Base-by-base conservation (phyloP, 306 rosid species). In the Quercus mongolica region DNA sequence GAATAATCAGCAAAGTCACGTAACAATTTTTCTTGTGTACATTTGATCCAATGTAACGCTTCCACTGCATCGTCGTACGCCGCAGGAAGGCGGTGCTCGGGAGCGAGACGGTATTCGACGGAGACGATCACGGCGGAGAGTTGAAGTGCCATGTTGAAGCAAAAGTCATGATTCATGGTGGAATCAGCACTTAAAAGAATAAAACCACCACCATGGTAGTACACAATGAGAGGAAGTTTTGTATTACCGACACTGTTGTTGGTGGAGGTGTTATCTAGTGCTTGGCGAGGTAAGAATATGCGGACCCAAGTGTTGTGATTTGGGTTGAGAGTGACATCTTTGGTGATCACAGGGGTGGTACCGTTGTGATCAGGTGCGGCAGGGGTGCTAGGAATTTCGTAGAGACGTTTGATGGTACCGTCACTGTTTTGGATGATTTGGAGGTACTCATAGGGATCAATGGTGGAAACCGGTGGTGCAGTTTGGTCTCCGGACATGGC, bases 181-280 rank as follows among this genome's bases (percentile, higher is more conserved):
- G 90, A 73, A 4, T 90, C 74, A 5, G 89, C 89, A 30, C 89
- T 82, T 4, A 33, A 64, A 5, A 70, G 56, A 28, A 88, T 49
- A 76, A 90, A 88, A 3, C 86, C 91, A 4, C 91, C 91, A 1
- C 90, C 94, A 12, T 86, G 91, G 83, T 69, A 80, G 82, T 70
- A 88, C 12, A 87, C 56, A 4, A 86, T 0, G 0, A 90, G 54
- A 0, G 94, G 90, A 1, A 82, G 84, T 44, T 84, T 87, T 23
- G 4, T 51, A 6, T 38, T 38, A 38, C 46, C 46, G 46, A 38
- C 46, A 38, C 74, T 1, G 17, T 49, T 49, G 54, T 13, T 49
- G 5, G 57, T 13, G 62, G 85, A 69, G 76, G 0, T 0, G 2
- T 38, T 82, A 31, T 74, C 46, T 20, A 82, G 75, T 59, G 82